Percentiles rank a stretch among this genome's conserved stretches.
Evolutionary conservation across 2,329 filamentous ascomycete genomes (phyloP).

Genomic region (Periglandula ipomoeae): DNA sequence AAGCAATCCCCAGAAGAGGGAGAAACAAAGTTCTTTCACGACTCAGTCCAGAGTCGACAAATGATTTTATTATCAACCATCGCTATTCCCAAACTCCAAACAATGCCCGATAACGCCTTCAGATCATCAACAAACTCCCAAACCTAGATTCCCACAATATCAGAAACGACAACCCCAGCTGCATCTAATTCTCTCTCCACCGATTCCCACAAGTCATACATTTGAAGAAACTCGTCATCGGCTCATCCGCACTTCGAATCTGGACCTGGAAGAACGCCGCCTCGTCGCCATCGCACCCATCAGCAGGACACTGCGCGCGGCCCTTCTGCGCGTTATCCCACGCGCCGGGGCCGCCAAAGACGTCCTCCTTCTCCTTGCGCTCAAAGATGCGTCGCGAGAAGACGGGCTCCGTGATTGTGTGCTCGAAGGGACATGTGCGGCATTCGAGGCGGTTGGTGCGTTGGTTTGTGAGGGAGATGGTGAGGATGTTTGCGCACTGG

Average conservation of each 20-base stretch:
- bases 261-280: conserved; percentile 96
- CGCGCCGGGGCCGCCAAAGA: conserved; percentile 78
- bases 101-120: not conserved
- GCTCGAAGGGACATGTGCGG: conserved; percentile 89
- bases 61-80: no score
- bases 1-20: no score
- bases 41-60: no score
- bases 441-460: conserved; percentile 82
- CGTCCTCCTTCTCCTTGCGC: conserved; percentile 79
- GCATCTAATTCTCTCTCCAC: conserved; percentile 61
- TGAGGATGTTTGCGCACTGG: conserved; percentile 75
- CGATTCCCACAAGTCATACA: conserved; percentile 58
- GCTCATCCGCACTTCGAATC: conserved; percentile 96
- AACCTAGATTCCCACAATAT: not conserved
- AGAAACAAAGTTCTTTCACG: no score
- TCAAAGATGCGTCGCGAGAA: conserved; percentile 78
- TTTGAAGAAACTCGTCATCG: conserved; percentile 95
- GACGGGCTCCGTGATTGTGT: conserved; percentile 67
- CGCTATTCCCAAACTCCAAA: not conserved
- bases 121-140: no score
- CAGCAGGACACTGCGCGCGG: conserved; percentile 70
- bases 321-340: conserved; percentile 91
- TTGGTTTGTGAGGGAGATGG: conserved; percentile 51
- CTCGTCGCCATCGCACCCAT: conserved; percentile 70
- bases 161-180: no score